A percentile compares a stretch with the other conserved stretches of the same genome.
Evolutionary conservation across 2,329 filamentous ascomycete genomes (phyloP).

Genomic region (Pseudocercospora eumusae): DNA sequence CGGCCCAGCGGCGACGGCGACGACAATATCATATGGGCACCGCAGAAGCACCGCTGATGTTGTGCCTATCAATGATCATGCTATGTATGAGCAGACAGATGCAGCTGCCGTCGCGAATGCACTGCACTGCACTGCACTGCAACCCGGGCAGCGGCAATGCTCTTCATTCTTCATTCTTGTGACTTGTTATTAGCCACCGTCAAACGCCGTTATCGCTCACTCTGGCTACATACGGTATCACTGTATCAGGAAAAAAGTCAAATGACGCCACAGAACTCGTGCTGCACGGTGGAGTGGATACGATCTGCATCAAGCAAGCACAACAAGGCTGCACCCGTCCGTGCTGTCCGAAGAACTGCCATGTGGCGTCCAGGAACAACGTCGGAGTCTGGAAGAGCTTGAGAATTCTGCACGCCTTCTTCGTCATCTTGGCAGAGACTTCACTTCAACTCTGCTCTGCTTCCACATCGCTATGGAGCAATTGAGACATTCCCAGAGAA

Average conservation of each 20-base stretch:
- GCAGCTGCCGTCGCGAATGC: not conserved
- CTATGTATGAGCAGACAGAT: not conserved
- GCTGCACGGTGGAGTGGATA: slow-evolving; percentile 2
- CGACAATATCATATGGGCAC: no score
- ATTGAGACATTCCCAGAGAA: not conserved
- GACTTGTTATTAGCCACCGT: not conserved
- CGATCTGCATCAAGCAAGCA: slow-evolving; percentile 3
- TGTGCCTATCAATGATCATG: not conserved
- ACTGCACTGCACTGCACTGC: no score
- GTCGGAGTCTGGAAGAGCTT: not conserved
- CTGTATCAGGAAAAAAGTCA: slow-evolving; percentile 7
- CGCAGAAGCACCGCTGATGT: slow-evolving; percentile 8
- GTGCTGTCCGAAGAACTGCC: not conserved
- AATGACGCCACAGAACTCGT: slow-evolving; percentile 4
- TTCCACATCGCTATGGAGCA: not conserved
- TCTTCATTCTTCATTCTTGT: no score
- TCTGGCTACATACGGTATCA: not conserved
- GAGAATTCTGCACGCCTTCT: not conserved
- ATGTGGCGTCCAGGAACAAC: slow-evolving; percentile 6
- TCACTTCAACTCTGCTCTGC: not conserved
- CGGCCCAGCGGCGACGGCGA: no score
- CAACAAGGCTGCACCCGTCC: not conserved
- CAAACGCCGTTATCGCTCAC: slow-evolving; percentile 3
- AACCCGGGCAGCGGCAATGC: not conserved
- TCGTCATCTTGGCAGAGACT: not conserved